Evolutionary conservation across 345 rosid genomes (phyloP).

Genomic region (Litchi chinensis): DNA sequence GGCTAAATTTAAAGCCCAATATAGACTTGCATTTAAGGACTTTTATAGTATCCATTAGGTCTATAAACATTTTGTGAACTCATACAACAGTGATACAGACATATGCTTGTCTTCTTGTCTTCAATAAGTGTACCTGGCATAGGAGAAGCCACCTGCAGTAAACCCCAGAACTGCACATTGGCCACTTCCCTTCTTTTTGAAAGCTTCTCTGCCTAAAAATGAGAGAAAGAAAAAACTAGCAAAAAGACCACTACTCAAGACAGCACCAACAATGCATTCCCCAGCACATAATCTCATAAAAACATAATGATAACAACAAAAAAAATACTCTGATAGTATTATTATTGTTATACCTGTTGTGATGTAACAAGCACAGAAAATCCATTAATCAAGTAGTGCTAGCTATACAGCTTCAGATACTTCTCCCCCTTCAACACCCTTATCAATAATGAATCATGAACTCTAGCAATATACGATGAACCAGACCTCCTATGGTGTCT

Average conservation of each 20-base stretch:
- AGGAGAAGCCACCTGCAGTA: constrained; percentile 38
- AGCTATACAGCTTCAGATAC: constrained; percentile 90
- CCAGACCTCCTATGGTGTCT: constrained; percentile 40
- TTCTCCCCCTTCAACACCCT: constrained; percentile 68
- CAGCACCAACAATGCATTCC: constrained; percentile 17
- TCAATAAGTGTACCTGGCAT: background rate
- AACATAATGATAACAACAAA: constrained; percentile 22
- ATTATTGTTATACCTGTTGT: constrained; percentile 61
- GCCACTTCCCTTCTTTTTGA: constrained; percentile 75
- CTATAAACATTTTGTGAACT: background rate
- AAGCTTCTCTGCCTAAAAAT: constrained; percentile 68
- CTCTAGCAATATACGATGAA: constrained; percentile 65
- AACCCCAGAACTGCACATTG: constrained; percentile 44
- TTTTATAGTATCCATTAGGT: background rate
- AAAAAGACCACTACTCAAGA: constrained; percentile 17
- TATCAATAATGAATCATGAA: constrained; percentile 80
- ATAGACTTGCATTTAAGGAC: background rate
- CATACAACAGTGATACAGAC: background rate
- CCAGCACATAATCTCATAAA: constrained; percentile 28
- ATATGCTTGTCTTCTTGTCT: background rate
- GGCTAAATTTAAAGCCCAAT: background rate
- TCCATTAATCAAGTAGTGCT: constrained; percentile 90
- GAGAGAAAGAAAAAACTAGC: background rate
- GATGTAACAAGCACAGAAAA: constrained; percentile 87
- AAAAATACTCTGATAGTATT: constrained; percentile 4